phyloP scores from a whole-genome alignment of 352 stramenopile species.

The Pythium volutum region DNA sequence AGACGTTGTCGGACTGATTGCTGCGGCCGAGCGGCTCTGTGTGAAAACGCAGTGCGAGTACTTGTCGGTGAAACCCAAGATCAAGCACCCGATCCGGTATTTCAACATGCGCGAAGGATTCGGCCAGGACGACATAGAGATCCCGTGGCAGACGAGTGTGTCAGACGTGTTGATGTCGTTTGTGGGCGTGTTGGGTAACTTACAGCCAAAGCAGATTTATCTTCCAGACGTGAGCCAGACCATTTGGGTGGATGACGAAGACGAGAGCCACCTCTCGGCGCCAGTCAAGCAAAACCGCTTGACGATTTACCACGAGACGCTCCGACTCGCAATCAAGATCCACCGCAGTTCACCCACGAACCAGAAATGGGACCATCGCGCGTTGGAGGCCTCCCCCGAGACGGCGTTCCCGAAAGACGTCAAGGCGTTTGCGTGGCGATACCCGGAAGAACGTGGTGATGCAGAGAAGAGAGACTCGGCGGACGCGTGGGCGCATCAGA shows the following conservation, averaged over 20 bases:
- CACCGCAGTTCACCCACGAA: conserved; percentile 44
- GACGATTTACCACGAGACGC: conserved; percentile 45
- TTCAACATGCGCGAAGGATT: conserved; percentile 68
- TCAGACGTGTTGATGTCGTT: conserved; percentile 52
- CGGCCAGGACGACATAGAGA: conserved; percentile 30
- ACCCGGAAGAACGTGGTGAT: not conserved
- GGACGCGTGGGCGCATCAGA: conserved; percentile 39
- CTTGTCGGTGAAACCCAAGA: conserved; percentile 51
- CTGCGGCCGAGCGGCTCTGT: conserved; percentile 41
- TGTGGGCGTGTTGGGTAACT: conserved; percentile 52
- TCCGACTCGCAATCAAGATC: conserved; percentile 44
- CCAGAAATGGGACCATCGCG: conserved; percentile 29
- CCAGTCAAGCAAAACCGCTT: conserved; percentile 28
- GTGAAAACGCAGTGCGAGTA: conserved; percentile 44
- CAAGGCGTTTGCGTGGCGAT: conserved; percentile 1
- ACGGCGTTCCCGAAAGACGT: not conserved
- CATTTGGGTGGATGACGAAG: conserved; percentile 23
- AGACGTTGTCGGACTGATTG: conserved; percentile 38
- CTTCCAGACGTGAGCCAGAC: conserved; percentile 33
- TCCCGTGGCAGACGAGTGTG: conserved; percentile 46
- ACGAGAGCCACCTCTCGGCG: not conserved
- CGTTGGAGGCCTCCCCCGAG: not conserved
- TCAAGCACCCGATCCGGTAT: conserved; percentile 43
- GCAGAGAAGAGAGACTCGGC: conserved; percentile 10
- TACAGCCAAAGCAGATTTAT: conserved; percentile 41